These are phyloP conservation scores for Talaromyces marneffei DNA, from an alignment of 2,329 filamentous ascomycete genomes.

Conservation along the genomic window DNA sequence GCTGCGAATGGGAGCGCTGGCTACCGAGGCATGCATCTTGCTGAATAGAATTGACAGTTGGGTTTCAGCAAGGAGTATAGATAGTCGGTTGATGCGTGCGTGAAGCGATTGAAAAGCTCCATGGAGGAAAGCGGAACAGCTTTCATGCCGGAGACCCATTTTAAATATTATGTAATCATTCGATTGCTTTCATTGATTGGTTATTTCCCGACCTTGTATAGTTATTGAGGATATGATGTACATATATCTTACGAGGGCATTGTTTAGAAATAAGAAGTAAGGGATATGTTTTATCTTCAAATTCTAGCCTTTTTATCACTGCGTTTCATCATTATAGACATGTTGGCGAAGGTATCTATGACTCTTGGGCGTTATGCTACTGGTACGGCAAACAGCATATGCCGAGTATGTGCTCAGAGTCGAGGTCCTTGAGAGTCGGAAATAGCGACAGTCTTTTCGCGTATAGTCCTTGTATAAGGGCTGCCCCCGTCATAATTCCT, in stretches of 20 bases:
- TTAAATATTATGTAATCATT: background rate
- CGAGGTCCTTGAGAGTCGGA: background rate
- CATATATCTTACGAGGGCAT: too few relatives aligned
- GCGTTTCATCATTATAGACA: background rate
- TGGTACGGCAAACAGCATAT: background rate
- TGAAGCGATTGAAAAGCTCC: background rate
- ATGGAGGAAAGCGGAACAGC: background rate
- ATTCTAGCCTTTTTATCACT: background rate
- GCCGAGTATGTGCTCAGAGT: background rate
- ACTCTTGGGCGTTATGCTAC: background rate
- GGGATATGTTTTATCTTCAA: background rate
- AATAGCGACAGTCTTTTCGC: background rate
- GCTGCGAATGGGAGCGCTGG: slow-evolving; percentile 31
- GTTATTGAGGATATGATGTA: too few relatives aligned
- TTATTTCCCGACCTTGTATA: too few relatives aligned
- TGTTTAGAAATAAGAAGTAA: too few relatives aligned
- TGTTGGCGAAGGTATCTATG: background rate
- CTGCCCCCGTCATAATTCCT: background rate
- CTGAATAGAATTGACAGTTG: background rate
- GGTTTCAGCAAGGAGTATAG: background rate
- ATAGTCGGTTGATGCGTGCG: background rate
- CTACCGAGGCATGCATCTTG: slow-evolving; percentile 24
- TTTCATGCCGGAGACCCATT: slow-evolving; percentile 30
- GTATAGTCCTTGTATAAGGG: background rate
- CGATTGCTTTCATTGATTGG: background rate